Conservation (phyloP, 1,284 basidiomycete species). For the Ceratobasidium sp. region DNA sequence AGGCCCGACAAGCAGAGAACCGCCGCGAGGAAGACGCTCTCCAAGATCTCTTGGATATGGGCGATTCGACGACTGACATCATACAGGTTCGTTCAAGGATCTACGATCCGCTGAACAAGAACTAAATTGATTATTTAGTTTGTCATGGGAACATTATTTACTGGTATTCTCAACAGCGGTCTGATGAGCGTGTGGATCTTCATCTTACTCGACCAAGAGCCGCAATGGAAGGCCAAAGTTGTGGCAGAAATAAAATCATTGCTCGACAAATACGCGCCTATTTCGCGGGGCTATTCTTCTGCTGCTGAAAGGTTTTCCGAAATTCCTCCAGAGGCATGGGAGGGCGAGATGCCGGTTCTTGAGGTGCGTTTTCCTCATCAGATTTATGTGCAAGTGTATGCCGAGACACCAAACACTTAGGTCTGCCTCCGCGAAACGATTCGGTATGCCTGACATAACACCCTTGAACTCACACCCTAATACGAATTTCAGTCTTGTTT, state of each 20-base stretch:
- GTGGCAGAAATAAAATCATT: slow-evolving; percentile 1
- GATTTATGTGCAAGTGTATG: too few relatives aligned
- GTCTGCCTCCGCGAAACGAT: slow-evolving; percentile 20
- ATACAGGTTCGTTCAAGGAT: not conserved
- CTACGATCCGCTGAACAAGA: not conserved
- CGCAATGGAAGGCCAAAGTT: slow-evolving; percentile 8
- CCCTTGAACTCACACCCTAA: not conserved
- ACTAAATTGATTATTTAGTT: not conserved
- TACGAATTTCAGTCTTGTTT: not conserved
- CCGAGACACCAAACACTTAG: not conserved
- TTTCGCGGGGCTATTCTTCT: not conserved
- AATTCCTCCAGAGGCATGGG: slow-evolving; percentile 8
- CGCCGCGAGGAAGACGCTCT: too few relatives aligned
- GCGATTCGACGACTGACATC: slow-evolving; percentile 3
- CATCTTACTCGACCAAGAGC: slow-evolving; percentile 33
- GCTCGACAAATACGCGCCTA: slow-evolving; percentile 18
- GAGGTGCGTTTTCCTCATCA: not conserved
- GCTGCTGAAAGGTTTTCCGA: slow-evolving; percentile 9
- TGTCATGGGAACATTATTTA: slow-evolving; percentile 13
- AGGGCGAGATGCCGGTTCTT: slow-evolving; percentile 25
- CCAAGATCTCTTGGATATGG: not conserved
- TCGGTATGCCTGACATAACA: not conserved
- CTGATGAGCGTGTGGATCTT: slow-evolving; percentile 34
- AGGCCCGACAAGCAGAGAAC: slow-evolving; percentile 1
- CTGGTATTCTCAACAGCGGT: slow-evolving; percentile 28